Evolutionary conservation across 495 filamentous ascomycete genomes (phyloP), one percentile per base, ranked within the genome.

Genomic region (Xylaria castorea): DNA sequence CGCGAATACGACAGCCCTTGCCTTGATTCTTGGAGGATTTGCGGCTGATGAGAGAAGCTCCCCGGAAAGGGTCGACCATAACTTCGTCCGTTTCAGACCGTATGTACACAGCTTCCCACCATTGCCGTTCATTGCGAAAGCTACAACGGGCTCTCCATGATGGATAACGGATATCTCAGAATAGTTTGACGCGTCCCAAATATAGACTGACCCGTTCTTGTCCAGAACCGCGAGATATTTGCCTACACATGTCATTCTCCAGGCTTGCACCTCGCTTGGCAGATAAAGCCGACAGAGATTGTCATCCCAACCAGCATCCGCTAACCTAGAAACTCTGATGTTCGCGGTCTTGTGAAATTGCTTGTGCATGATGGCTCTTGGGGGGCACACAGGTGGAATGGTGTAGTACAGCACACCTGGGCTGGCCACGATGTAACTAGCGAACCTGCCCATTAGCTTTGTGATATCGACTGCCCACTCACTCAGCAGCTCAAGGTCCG

Each of bases 401-500:
- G 79, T 72, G 5, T 76, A 78, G 51, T 83, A 80, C n/a, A 85
- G 81, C 22, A 77, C 71, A 9, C 71, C 74, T 5, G 83, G 81
- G n/a, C 79, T 64, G 11, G 50, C n/a, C 4, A 66, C 34, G 1
- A 85, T 66, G 32, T 76, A 53, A 2, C 16, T 63, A 20, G 77
- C 79, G 69, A 85, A 86, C 55, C 83, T 85, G 2, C 79, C 81
- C 20, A 79, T 67, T 3, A 85, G 38, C 53, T 84, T 83, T 8
- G 81, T 72, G 0, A 86, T 67, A 64, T 86, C 85, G n/a, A 73
- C 75, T 7, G 80, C 73, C 85, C 85, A 86, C 4, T 72, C 66
- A 30, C 81, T 75, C 9, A 84, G 60, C n/a, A 81, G 46, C 3
- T 75, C 76, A 8, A 75, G 66, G 1, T 80, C 77, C 22, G 71